A percentile compares a stretch with the other conserved stretches of the same genome.
Conservation (phyloP, 2,329 filamentous ascomycete genomes). For the Cordyceps cicadae region DNA sequence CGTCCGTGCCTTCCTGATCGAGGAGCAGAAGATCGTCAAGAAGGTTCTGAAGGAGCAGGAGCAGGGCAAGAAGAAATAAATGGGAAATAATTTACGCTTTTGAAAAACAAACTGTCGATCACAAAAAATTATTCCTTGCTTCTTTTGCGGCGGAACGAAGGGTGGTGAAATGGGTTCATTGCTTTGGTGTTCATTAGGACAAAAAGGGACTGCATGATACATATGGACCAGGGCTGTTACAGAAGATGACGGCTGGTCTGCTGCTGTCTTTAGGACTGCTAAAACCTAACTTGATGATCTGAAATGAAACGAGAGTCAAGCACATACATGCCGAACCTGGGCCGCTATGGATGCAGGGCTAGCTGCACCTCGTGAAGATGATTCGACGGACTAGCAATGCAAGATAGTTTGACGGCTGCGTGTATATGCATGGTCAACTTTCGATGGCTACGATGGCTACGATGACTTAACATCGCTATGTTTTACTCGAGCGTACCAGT, state of each 20-base stretch:
- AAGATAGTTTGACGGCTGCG: too few relatives aligned
- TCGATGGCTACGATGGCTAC: too few relatives aligned
- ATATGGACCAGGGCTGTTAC: constrained; percentile 23
- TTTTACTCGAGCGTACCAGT: too few relatives aligned
- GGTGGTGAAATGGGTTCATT: constrained; percentile 32
- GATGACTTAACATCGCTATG: too few relatives aligned
- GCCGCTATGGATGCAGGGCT: not conserved
- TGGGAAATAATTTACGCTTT: constrained; percentile 11
- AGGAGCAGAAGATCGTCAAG: constrained; percentile 99
- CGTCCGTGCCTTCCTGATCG: constrained; percentile 96
- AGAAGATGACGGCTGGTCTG: constrained; percentile 30
- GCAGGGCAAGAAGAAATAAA: constrained; percentile 64
- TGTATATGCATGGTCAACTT: too few relatives aligned
- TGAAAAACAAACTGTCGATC: not conserved
- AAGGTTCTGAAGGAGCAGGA: constrained; percentile 99
- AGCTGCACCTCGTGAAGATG: too few relatives aligned
- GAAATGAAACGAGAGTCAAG: constrained; percentile 37
- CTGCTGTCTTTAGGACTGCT: constrained; percentile 37
- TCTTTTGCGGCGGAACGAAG: constrained; percentile 20
- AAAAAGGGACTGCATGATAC: constrained; percentile 42
- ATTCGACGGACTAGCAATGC: too few relatives aligned
- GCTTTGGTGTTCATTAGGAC: constrained; percentile 46
- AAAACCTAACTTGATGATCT: constrained; percentile 36
- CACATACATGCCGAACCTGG: constrained; percentile 9
- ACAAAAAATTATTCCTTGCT: constrained; percentile 12